Conservation (phyloP, 495 filamentous ascomycete genomes). For the Xylaria venustula region DNA sequence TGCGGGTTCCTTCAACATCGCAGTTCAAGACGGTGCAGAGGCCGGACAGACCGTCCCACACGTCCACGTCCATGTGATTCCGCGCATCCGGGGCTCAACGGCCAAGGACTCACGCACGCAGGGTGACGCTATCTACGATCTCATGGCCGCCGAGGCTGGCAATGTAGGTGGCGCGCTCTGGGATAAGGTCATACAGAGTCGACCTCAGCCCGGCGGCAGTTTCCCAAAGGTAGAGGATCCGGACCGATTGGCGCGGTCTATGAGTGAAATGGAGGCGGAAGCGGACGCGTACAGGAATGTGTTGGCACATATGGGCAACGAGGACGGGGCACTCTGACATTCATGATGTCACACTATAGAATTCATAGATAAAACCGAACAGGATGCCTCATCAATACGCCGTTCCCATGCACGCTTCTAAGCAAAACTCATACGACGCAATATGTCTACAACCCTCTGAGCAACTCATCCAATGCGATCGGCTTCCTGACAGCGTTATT, state of each 20-base stretch:
- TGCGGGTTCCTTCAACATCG: slow-evolving; percentile 76
- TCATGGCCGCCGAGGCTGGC: slow-evolving; percentile 82
- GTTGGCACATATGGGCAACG: slow-evolving; percentile 34
- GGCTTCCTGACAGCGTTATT: slow-evolving; percentile 96
- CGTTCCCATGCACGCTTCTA: slow-evolving; percentile 6
- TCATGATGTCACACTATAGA: neutral
- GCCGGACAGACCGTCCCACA: slow-evolving; percentile 90
- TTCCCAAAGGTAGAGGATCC: slow-evolving; percentile 64
- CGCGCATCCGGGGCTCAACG: slow-evolving; percentile 51
- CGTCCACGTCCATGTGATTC: slow-evolving; percentile 93
- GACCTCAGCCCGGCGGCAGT: slow-evolving; percentile 34
- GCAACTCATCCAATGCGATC: slow-evolving; percentile 78
- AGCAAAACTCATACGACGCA: neutral
- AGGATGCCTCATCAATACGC: slow-evolving; percentile 9
- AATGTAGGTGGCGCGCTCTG: slow-evolving; percentile 67
- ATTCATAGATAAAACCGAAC: neutral
- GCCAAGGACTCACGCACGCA: slow-evolving; percentile 47
- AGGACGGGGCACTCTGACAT: neutral
- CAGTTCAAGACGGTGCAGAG: slow-evolving; percentile 84
- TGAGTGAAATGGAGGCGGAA: slow-evolving; percentile 79
- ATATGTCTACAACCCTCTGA: slow-evolving; percentile 57
- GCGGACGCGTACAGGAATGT: slow-evolving; percentile 59
- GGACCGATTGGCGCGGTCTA: slow-evolving; percentile 62
- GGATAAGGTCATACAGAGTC: slow-evolving; percentile 30
- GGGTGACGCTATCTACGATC: slow-evolving; percentile 68